Evolutionary conservation across 75 land plant species (phyloP).

Genomic region (Selaginella tamariscina): DNA sequence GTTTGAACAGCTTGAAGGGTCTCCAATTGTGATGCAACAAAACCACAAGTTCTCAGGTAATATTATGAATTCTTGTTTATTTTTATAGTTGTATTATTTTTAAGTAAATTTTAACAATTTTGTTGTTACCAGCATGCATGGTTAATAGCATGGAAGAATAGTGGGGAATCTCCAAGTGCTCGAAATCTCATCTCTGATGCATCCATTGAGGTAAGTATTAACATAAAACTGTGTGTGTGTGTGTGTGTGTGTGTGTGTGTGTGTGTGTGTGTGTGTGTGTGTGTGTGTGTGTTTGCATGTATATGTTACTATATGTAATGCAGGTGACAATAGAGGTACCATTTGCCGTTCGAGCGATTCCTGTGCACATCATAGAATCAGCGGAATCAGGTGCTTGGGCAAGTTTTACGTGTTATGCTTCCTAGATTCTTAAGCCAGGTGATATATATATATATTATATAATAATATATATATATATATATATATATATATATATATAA

Average conservation of each 20-base stretch:
- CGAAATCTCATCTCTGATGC: conserved; percentile 71
- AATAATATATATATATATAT: too few species aligned
- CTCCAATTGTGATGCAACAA: conserved; percentile 78
- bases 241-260: not conserved
- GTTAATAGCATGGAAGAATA: conserved; percentile 49
- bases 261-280: not conserved
- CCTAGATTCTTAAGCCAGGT: conserved; percentile 81
- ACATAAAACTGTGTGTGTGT: not conserved
- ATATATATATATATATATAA: too few species aligned
- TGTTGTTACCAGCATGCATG: conserved; percentile 96
- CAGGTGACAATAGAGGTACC: conserved; percentile 82
- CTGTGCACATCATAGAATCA: conserved; percentile 57
- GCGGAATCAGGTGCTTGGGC: conserved; percentile 69
- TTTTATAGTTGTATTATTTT: conserved; percentile 36
- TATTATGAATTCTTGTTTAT: not conserved
- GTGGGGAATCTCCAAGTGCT: conserved; percentile 20
- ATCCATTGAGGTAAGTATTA: conserved; percentile 50
- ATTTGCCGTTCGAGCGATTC: conserved; percentile 59
- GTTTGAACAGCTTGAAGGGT: conserved; percentile 62
- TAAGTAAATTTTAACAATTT: conserved; percentile 33
- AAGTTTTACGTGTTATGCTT: conserved; percentile 63
- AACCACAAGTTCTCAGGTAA: conserved; percentile 89
- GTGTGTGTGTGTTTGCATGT: conserved; percentile 11
- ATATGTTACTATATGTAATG: not conserved
- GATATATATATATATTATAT: conserved; percentile 5